Conservation (phyloP, 352 stramenopile species). For the Aphanomyces invadans region DNA sequence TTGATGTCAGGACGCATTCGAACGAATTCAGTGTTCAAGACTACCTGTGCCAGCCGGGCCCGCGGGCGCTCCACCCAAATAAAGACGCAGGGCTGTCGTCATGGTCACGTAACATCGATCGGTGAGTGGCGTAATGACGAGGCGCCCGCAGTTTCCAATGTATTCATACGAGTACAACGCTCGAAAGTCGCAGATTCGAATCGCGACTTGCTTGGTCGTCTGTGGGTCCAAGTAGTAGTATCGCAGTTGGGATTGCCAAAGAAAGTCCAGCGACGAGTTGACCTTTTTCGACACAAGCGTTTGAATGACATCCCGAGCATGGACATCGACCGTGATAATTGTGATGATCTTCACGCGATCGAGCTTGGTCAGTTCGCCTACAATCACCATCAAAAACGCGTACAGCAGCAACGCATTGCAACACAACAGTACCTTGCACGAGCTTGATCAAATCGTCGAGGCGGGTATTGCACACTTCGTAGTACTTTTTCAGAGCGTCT, state of each 20-base stretch:
- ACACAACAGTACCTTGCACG: conserved; percentile 86
- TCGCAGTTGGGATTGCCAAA: conserved; percentile 93
- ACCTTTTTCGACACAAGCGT: conserved; percentile 90
- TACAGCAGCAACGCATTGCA: conserved; percentile 28
- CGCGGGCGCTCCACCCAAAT: conserved; percentile 65
- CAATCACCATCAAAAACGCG: not conserved
- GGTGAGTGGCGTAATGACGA: conserved; percentile 79
- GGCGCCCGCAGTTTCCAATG: conserved; percentile 88
- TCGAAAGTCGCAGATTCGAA: conserved; percentile 87
- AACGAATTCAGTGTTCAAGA: no score
- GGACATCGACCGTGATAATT: conserved; percentile 96
- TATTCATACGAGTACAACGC: conserved; percentile 95
- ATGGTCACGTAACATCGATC: conserved; percentile 82
- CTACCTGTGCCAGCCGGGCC: conserved; percentile 68
- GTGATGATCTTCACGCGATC: conserved; percentile 93
- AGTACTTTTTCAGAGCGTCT: conserved; percentile 93
- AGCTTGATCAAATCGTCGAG: conserved; percentile 91
- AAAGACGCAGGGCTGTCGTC: conserved; percentile 70
- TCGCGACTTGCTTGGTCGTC: conserved; percentile 64
- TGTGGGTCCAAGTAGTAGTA: conserved; percentile 85
- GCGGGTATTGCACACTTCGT: conserved; percentile 85
- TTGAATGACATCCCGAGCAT: conserved; percentile 92
- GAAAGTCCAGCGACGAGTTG: conserved; percentile 86
- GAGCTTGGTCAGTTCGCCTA: conserved; percentile 34
- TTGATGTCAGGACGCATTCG: no score